A percentile compares a stretch with the other conserved stretches of the same genome.
Conservation (phyloP, 2,329 filamentous ascomycete genomes). For the Talaromyces sp. region DNA sequence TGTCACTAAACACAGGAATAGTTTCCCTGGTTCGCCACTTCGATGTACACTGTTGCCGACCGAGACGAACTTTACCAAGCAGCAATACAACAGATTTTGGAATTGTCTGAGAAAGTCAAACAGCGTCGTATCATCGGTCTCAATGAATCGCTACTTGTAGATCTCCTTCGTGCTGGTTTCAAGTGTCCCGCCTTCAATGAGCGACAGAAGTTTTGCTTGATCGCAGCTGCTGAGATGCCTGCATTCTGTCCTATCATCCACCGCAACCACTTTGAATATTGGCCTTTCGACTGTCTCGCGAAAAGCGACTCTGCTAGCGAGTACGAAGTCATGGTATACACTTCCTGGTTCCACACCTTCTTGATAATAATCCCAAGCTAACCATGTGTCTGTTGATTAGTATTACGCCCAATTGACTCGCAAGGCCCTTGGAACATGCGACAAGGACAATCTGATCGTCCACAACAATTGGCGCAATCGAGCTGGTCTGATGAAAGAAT, state of each 20-base stretch:
- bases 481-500: constrained; percentile 10
- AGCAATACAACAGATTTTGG: constrained; percentile 58
- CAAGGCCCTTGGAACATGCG: constrained; percentile 20
- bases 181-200: constrained; percentile 45
- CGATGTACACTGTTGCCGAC: constrained; percentile 47
- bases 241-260: constrained; percentile 22
- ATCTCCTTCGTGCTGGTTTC: constrained; percentile 41
- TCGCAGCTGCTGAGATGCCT: constrained; percentile 27
- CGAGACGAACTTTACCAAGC: constrained; percentile 47
- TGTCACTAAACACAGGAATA: constrained; percentile 24
- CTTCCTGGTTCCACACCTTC: neutral
- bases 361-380: neutral
- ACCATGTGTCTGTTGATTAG: constrained; percentile 19
- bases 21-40: constrained; percentile 51
- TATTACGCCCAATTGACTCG: constrained; percentile 28
- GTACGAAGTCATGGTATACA: constrained; percentile 28
- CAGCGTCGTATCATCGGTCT: constrained; percentile 36
- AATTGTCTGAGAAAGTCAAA: constrained; percentile 65
- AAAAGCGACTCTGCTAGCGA: constrained; percentile 25
- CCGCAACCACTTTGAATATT: constrained; percentile 31
- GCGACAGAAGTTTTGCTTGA: constrained; percentile 40
- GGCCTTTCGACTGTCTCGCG: constrained; percentile 40
- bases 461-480: constrained; percentile 13
- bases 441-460: constrained; percentile 6
- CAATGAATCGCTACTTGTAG: constrained; percentile 36